Evolutionary conservation across 331 rosid species (phyloP).

Genomic region (Pyrus hybrid): DNA sequence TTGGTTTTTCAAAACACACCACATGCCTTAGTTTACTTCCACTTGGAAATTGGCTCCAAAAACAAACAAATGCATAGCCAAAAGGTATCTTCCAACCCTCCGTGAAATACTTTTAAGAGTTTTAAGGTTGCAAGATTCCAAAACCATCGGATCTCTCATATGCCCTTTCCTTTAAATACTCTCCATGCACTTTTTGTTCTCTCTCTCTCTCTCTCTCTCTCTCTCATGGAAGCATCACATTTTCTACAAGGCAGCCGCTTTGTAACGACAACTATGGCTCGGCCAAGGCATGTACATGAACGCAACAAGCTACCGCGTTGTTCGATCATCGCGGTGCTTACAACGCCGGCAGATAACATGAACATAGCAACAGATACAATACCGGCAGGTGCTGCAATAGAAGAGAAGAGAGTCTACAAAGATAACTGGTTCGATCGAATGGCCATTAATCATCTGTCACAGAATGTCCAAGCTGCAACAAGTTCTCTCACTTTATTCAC

Average conservation of each 20-base stretch:
- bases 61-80: not conserved
- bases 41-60: not conserved
- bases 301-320: slow-evolving; percentile 11
- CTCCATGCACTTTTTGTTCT: slow-evolving; percentile 30
- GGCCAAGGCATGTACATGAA: slow-evolving; percentile 8
- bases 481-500: slow-evolving; percentile 24
- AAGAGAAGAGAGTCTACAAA: slow-evolving; percentile 19
- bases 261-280: slow-evolving; percentile 12
- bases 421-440: slow-evolving; percentile 69
- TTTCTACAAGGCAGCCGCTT: slow-evolving; percentile 17
- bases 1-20: too few relatives aligned
- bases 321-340: slow-evolving; percentile 30
- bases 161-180: slow-evolving; percentile 20
- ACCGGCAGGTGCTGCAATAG: slow-evolving; percentile 18
- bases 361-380: not conserved
- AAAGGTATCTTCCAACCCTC: slow-evolving; percentile 13
- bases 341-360: slow-evolving; percentile 26
- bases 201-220: too few relatives aligned
- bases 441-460: slow-evolving; percentile 65
- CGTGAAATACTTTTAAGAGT: not conserved
- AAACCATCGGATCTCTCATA: slow-evolving; percentile 13
- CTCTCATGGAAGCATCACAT: slow-evolving; percentile 23
- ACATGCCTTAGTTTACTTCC: not conserved
- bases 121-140: slow-evolving; percentile 9
- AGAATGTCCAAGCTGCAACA: slow-evolving; percentile 63